Evolutionary conservation across 2,329 filamentous ascomycete species (phyloP).

Genomic region (Plectosphaerella sp.): DNA sequence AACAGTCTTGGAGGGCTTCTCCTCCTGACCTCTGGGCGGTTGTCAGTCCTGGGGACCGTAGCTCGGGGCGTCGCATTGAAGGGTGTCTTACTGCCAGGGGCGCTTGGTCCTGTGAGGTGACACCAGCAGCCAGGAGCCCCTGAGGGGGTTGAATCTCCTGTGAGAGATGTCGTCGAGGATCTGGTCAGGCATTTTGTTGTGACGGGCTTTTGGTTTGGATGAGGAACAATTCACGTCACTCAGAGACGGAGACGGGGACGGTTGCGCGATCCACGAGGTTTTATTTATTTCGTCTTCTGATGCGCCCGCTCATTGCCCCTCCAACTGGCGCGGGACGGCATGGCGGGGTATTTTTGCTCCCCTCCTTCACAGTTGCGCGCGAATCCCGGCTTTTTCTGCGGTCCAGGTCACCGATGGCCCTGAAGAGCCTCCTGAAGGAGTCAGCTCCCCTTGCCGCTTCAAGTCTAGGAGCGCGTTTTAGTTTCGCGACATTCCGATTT

Average conservation of each 20-base stretch:
- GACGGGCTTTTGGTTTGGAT: background rate
- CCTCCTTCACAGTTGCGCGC: background rate
- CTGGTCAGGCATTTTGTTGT: slow-evolving; percentile 59
- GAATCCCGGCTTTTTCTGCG: background rate
- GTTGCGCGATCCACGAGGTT: no score
- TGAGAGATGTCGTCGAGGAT: slow-evolving; percentile 96
- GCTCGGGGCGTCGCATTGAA: background rate
- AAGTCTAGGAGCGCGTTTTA: background rate
- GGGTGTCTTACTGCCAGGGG: slow-evolving; percentile 81
- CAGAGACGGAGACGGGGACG: no score
- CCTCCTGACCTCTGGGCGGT: slow-evolving; percentile 65
- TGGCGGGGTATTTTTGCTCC: slow-evolving; percentile 7
- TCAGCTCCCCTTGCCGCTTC: background rate
- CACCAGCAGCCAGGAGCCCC: slow-evolving; percentile 87
- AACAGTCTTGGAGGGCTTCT: slow-evolving; percentile 61
- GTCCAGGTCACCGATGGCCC: background rate
- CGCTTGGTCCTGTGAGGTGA: slow-evolving; percentile 95
- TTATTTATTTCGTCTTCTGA: no score
- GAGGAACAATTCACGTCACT: no score
- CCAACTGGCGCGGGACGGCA: background rate
- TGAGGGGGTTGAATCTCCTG: slow-evolving; percentile 85
- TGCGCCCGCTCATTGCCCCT: no score
- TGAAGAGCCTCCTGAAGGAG: background rate
- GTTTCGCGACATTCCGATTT: background rate
- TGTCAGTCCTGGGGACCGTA: background rate